These are phyloP conservation scores for Pistacia integerrima DNA, from an alignment of 345 rosid species.

Conservation along the genomic window DNA sequence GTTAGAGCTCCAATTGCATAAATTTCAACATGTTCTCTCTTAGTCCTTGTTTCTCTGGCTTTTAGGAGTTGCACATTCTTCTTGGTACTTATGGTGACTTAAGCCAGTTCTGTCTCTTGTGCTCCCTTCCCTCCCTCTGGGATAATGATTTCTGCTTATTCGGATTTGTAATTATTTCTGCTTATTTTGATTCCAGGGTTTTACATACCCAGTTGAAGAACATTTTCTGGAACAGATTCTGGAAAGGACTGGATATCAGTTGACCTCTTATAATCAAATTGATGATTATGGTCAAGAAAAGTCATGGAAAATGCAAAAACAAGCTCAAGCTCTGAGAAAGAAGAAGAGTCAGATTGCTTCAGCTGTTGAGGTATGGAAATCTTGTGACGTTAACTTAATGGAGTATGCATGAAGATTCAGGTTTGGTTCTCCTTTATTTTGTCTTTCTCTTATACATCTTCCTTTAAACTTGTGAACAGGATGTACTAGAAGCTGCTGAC, in stretches of 20 bases:
- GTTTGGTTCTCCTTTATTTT: slow-evolving; percentile 17
- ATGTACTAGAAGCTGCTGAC: slow-evolving; percentile 73
- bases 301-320: slow-evolving; percentile 97
- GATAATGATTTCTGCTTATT: background rate
- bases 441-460: slow-evolving; percentile 3
- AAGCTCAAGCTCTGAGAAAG: slow-evolving; percentile 67
- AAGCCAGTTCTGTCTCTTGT: background rate
- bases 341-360: slow-evolving; percentile 86
- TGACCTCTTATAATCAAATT: slow-evolving; percentile 87
- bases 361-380: slow-evolving; percentile 73
- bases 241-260: slow-evolving; percentile 76
- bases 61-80: background rate
- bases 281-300: slow-evolving; percentile 99
- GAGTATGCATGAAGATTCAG: background rate
- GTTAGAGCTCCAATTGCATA: background rate
- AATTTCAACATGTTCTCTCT: background rate
- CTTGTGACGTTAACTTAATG: slow-evolving; percentile 8
- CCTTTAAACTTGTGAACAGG: slow-evolving; percentile 51
- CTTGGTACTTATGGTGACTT: background rate
- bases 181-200: slow-evolving; percentile 61
- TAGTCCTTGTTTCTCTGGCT: background rate
- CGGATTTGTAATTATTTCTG: slow-evolving; percentile 8
- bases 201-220: slow-evolving; percentile 86
- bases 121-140: background rate
- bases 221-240: slow-evolving; percentile 88